phyloP scores from a whole-genome alignment of 2,329 filamentous ascomycete species.

The Dothiorella sarmentorum region DNA sequence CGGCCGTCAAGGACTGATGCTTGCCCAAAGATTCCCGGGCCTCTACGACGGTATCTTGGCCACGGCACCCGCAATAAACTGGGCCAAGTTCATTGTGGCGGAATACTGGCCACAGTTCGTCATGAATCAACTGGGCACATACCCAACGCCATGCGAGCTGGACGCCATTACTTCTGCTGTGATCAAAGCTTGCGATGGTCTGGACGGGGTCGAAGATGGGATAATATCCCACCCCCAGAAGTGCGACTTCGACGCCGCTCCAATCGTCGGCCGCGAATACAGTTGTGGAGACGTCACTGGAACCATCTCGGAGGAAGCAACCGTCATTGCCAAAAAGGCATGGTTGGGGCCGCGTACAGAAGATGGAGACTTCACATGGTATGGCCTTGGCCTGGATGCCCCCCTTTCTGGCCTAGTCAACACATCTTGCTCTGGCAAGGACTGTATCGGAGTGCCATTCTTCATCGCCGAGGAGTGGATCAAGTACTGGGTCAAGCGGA shows the following conservation, averaged over 20 bases:
- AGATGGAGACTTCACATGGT: slow-evolving; percentile 31
- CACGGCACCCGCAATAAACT: slow-evolving; percentile 39
- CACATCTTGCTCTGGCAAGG: slow-evolving; percentile 9
- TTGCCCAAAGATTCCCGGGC: slow-evolving; percentile 37
- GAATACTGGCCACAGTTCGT: slow-evolving; percentile 30
- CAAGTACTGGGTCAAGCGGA: slow-evolving; percentile 20
- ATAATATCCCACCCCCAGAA: not conserved
- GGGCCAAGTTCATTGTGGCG: slow-evolving; percentile 24
- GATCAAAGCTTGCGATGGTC: slow-evolving; percentile 16
- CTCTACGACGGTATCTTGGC: slow-evolving; percentile 42
- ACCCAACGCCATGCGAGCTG: slow-evolving; percentile 20
- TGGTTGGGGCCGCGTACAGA: slow-evolving; percentile 31
- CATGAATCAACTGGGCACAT: slow-evolving; percentile 31
- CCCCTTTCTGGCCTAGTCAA: slow-evolving; percentile 27
- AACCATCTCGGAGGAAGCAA: slow-evolving; percentile 28
- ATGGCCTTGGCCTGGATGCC: slow-evolving; percentile 30
- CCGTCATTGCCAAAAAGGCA: slow-evolving; percentile 28
- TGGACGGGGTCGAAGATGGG: slow-evolving; percentile 21
- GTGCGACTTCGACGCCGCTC: slow-evolving; percentile 5
- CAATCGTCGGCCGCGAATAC: slow-evolving; percentile 27
- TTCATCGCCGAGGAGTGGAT: slow-evolving; percentile 20
- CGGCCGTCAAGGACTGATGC: slow-evolving; percentile 37
- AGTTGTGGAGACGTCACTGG: slow-evolving; percentile 24
- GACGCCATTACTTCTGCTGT: slow-evolving; percentile 19
- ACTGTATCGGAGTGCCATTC: slow-evolving; percentile 20